A percentile compares a stretch with the other conserved stretches of the same genome.
Conservation (phyloP, 129 eudicot species). For the Lactuca sativa region DNA sequence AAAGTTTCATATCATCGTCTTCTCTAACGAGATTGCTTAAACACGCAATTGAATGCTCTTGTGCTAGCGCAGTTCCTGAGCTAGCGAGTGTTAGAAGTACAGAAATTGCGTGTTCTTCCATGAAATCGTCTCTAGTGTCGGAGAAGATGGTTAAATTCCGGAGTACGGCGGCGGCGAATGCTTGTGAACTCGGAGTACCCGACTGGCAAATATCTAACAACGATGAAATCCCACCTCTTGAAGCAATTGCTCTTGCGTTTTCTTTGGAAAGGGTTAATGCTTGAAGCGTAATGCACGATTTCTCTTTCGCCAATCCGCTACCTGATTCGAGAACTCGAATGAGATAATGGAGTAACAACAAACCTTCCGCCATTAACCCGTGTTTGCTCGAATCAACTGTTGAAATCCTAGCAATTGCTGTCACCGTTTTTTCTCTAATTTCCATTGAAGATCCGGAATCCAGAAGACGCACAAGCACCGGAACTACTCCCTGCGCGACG, state of each 20-base stretch:
- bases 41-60: constrained; percentile 71
- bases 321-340: constrained; percentile 66
- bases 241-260: constrained; percentile 60
- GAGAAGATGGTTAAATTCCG: constrained; percentile 46
- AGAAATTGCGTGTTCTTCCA: constrained; percentile 53
- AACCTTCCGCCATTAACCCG: constrained; percentile 51
- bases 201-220: constrained; percentile 55
- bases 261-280: constrained; percentile 51
- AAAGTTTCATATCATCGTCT: constrained; percentile 49
- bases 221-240: constrained; percentile 64
- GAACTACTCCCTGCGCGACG: constrained; percentile 70
- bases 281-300: constrained; percentile 56
- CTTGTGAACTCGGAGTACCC: constrained; percentile 67
- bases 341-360: constrained; percentile 46
- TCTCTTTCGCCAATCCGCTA: constrained; percentile 58
- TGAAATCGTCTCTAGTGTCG: constrained; percentile 40
- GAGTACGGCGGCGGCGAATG: constrained; percentile 60
- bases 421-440: constrained; percentile 48
- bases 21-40: constrained; percentile 46
- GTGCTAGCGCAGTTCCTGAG: constrained; percentile 60
- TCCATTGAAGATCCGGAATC: constrained; percentile 51
- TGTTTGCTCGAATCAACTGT: constrained; percentile 41
- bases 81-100: constrained; percentile 43
- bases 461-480: constrained; percentile 52
- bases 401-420: constrained; percentile 62